These are phyloP conservation scores for Calocybe gangraenosa DNA, from an alignment of 768 basidiomycete species.

Conservation along the genomic window DNA sequence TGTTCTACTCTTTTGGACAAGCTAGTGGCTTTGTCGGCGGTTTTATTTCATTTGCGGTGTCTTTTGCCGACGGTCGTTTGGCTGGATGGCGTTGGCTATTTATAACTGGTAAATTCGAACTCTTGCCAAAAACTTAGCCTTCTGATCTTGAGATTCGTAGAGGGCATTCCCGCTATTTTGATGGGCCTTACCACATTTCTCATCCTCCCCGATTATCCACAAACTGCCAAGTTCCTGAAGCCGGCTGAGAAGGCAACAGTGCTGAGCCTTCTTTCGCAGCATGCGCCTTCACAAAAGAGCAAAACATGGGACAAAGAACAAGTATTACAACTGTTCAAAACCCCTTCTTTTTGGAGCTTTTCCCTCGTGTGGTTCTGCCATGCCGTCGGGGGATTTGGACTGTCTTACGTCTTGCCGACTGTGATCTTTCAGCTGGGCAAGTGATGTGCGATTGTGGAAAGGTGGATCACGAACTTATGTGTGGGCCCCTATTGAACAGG, in stretches of 20 bases:
- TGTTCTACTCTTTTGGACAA: constrained; percentile 14
- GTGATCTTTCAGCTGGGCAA: constrained; percentile 12
- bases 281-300: constrained; percentile 9
- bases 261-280: constrained; percentile 2
- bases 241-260: constrained; percentile 8
- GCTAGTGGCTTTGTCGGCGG: constrained; percentile 13
- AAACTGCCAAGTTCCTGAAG: constrained; percentile 11
- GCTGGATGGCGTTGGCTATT: constrained; percentile 17
- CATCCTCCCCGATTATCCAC: constrained; percentile 13
- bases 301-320: constrained; percentile 13
- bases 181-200: constrained; percentile 11
- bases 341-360: constrained; percentile 10
- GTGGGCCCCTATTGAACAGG: constrained; percentile 5
- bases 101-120: constrained; percentile 5
- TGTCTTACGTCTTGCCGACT: constrained; percentile 11
- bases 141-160: background rate
- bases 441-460: too few relatives aligned
- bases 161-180: constrained; percentile 11
- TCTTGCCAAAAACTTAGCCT: background rate
- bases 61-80: constrained; percentile 11
- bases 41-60: constrained; percentile 11
- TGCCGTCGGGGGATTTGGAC: constrained; percentile 13
- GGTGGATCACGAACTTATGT: background rate
- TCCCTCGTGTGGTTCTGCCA: constrained; percentile 11
- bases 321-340: constrained; percentile 7